Conservation (phyloP, 208 protist genomes). For the Crithidia fasciculata region DNA sequence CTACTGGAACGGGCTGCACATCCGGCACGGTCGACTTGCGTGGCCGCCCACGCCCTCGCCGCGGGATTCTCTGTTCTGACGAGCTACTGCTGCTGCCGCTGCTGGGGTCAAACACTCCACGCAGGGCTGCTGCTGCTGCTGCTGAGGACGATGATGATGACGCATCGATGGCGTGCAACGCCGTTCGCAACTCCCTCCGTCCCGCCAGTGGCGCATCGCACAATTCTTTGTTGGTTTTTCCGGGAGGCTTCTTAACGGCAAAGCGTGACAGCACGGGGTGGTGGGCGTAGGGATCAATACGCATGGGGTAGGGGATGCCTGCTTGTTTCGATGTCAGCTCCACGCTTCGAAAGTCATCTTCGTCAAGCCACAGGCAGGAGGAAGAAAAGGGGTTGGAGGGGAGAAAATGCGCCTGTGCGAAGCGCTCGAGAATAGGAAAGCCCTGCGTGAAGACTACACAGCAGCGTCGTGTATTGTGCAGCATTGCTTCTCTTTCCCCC, state of each 20-base stretch:
- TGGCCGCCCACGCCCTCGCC: not conserved
- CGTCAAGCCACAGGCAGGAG: constrained; percentile 68
- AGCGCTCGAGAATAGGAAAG: constrained; percentile 57
- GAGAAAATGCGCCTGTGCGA: constrained; percentile 53
- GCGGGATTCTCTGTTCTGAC: not conserved
- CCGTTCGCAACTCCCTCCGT: too few species aligned
- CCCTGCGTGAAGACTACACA: constrained; percentile 73
- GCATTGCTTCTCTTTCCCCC: constrained; percentile 22
- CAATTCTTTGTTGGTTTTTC: not conserved
- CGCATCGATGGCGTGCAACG: too few species aligned
- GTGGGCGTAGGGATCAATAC: constrained; percentile 51
- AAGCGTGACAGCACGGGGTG: constrained; percentile 54
- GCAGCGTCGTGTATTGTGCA: constrained; percentile 21
- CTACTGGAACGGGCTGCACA: not conserved
- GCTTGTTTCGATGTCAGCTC: not conserved
- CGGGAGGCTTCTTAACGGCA: not conserved
- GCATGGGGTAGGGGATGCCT: constrained; percentile 24
- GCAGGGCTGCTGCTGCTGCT: too few species aligned
- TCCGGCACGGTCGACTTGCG: not conserved
- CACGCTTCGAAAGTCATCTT: constrained; percentile 46
- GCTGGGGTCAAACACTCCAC: not conserved
- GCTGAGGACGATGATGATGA: too few species aligned
- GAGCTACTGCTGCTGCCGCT: not conserved
- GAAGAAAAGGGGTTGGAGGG: constrained; percentile 58
- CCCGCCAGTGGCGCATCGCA: too few species aligned